These are phyloP conservation scores for Fusarium sarcochroum DNA, from an alignment of 2,329 filamentous ascomycete genomes.

Conservation along the genomic window DNA sequence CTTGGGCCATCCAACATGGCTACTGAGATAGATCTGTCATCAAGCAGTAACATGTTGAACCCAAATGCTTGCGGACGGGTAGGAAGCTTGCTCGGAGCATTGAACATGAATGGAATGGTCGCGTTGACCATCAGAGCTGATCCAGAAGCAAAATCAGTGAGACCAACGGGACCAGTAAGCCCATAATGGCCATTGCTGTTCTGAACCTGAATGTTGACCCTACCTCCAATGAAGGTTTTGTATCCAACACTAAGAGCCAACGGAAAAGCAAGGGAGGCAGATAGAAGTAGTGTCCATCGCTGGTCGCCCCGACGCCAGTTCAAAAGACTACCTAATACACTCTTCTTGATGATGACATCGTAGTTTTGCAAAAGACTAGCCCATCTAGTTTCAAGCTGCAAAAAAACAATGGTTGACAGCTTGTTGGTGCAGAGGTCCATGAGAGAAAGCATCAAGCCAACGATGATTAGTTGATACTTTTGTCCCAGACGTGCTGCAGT, in stretches of 20 bases:
- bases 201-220: background rate
- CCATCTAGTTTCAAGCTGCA: background rate
- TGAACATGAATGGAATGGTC: background rate
- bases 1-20: background rate
- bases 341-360: background rate
- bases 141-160: background rate
- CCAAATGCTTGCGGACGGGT: background rate
- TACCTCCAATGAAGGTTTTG: background rate
- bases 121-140: conserved; percentile 4
- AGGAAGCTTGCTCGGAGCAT: fast-evolving
- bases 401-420: background rate
- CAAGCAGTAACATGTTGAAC: background rate
- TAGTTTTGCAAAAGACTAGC: background rate
- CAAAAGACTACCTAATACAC: background rate
- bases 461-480: background rate
- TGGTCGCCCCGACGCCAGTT: background rate
- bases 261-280: background rate
- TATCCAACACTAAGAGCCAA: background rate
- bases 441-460: background rate
- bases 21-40: background rate
- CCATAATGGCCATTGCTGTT: background rate
- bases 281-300: background rate
- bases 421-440: background rate
- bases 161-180: background rate
- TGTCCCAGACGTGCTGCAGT: background rate